Base-by-base conservation (phyloP, 1,284 basidiomycete genomes). In the Peniophora sp. region DNA sequence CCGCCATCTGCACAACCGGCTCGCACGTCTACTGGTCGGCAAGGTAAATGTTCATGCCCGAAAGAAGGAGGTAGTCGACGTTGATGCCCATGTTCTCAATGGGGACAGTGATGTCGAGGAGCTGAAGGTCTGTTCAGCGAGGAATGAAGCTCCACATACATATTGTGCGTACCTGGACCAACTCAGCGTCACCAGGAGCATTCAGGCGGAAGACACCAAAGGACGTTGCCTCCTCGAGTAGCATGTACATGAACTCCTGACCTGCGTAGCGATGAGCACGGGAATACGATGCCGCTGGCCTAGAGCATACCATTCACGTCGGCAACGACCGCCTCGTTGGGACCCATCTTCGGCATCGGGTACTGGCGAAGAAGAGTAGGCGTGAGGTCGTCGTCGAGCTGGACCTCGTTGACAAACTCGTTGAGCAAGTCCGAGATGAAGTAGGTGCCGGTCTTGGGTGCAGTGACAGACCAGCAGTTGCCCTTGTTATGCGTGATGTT, bases 381-480 rank as follows among this genome's bases (percentile, higher is more conserved):
- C 27, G 27, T 32, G 12, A 32, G 27, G 27, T 32, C 27, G 27
- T 32, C 73, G 37, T 41, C 68, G 48, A 79, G 65, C 44, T 68
- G 66, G 41, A 78, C 67, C 62, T 78, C 76, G 1, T 71, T 74
- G 47, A 79, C 66, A 8, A 61, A 60, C 5, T 68, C 59, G 15
- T 71, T 74, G 24, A 61, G 67, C 50, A 74, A 65, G 54, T 78
- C 75, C 14, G 68, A 73, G 24, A 78, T 57, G 61, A 73, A 78
- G 63, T 73, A 76, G 62, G 71, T 75, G 10, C 71, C 71, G 1
- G 73, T 76, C 62, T 69, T 65, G 41, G 58, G 58, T 58, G 70
- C 72, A 62, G 70, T 73, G 51, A 63, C 64, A 18, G 69, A 68
- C 76, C 75, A 78, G 64, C 75, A 77, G 14, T 68, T 74, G 24